Evolutionary conservation across 352 stramenopile species (phyloP).

Genomic region (Phytophthora citricola): DNA sequence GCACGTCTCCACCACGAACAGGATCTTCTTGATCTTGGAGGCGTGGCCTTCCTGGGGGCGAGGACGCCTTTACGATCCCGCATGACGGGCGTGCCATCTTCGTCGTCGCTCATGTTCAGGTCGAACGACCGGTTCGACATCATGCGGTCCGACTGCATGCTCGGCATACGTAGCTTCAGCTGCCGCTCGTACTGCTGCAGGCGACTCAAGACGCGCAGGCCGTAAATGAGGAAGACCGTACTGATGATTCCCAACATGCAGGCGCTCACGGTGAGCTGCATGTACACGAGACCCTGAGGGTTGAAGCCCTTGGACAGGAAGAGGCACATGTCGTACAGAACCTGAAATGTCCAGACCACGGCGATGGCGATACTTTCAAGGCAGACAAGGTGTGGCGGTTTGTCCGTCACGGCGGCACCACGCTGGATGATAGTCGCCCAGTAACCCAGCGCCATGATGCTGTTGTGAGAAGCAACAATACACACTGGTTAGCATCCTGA

Average conservation of each 20-base stretch:
- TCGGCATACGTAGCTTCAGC: conserved; percentile 45
- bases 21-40: conserved; percentile 54
- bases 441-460: conserved; percentile 56
- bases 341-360: conserved; percentile 51
- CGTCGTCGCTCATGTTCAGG: conserved; percentile 49
- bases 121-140: conserved; percentile 46
- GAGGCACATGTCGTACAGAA: conserved; percentile 49
- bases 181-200: conserved; percentile 49
- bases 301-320: conserved; percentile 57
- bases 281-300: conserved; percentile 40
- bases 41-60: conserved; percentile 41
- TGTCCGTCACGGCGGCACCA: conserved; percentile 40
- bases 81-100: conserved; percentile 32
- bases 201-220: conserved; percentile 42
- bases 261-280: conserved; percentile 50
- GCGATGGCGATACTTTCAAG: conserved; percentile 45
- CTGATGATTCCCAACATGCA: conserved; percentile 55
- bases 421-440: conserved; percentile 57
- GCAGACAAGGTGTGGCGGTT: conserved; percentile 38
- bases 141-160: conserved; percentile 42
- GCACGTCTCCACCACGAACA: conserved; percentile 45
- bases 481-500: conserved; percentile 7
- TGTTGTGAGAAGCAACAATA: conserved; percentile 22
- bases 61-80: conserved; percentile 22
- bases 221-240: conserved; percentile 51